These are phyloP conservation scores for Trichodelitschia bisporula DNA, from an alignment of 495 filamentous ascomycete species.

Conservation along the genomic window DNA sequence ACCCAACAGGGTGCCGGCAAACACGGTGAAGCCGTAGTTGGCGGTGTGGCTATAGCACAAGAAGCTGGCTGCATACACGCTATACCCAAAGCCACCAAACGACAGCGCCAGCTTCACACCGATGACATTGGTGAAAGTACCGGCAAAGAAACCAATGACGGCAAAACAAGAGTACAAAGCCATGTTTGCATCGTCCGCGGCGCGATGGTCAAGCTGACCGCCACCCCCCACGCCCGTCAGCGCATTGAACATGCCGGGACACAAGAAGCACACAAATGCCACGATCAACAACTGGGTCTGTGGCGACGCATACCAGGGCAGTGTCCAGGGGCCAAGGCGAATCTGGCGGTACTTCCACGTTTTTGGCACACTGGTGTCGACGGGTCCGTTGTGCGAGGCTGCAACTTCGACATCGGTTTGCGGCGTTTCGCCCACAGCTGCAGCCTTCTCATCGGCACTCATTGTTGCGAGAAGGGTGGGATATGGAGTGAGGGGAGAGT, in stretches of 20 bases:
- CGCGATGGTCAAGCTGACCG: slow-evolving; percentile 19
- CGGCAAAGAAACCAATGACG: slow-evolving; percentile 28
- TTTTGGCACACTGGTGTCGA: too few species aligned
- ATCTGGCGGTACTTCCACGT: slow-evolving; percentile 40
- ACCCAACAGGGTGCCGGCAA: slow-evolving; percentile 33
- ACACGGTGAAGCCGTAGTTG: slow-evolving; percentile 30
- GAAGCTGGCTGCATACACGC: slow-evolving; percentile 55
- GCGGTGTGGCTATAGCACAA: slow-evolving; percentile 60
- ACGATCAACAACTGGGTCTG: slow-evolving; percentile 50
- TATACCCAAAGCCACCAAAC: slow-evolving; percentile 71
- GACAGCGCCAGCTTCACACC: slow-evolving; percentile 49
- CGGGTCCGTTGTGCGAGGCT: too few species aligned
- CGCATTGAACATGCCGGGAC: slow-evolving; percentile 39
- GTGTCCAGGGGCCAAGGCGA: not conserved
- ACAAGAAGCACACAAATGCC: slow-evolving; percentile 71
- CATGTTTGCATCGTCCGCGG: slow-evolving; percentile 21
- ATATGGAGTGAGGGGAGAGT: too few species aligned
- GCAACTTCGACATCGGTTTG: too few species aligned
- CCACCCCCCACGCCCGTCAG: slow-evolving; percentile 27
- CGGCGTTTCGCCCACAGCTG: slow-evolving; percentile 8
- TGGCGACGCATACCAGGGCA: slow-evolving; percentile 55
- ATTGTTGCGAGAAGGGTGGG: too few species aligned
- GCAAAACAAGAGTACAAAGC: slow-evolving; percentile 22
- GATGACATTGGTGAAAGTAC: slow-evolving; percentile 37
- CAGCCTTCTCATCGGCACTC: slow-evolving; percentile 11